Conservation (phyloP, 139 green algal species). For the Chlamydomonas sphaeroides region DNA sequence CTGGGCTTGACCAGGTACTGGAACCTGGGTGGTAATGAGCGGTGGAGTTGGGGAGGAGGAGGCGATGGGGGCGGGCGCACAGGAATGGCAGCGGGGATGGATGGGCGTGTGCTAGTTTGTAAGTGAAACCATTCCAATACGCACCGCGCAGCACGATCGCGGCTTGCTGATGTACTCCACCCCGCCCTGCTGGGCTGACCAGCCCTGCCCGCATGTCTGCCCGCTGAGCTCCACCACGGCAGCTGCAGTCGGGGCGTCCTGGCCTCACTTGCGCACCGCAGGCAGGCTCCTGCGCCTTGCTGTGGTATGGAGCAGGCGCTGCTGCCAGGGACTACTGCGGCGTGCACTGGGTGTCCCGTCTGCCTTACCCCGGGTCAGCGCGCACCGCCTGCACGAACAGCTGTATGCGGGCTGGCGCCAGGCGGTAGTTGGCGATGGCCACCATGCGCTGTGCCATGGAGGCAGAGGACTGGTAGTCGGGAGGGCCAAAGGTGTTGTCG, state of each 20-base stretch:
- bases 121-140: no score
- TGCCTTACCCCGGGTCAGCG: neutral
- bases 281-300: neutral
- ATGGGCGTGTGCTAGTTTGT: neutral
- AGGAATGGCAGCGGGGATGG: neutral
- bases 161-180: no score
- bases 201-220: neutral
- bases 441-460: neutral
- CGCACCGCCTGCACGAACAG: neutral
- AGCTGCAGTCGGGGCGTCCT: no score
- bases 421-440: neutral
- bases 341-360: neutral
- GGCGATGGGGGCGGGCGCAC: neutral
- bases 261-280: no score
- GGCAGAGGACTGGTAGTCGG: no score
- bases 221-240: no score
- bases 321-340: neutral
- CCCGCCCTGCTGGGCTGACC: no score
- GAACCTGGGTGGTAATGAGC: neutral
- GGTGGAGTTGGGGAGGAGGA: neutral
- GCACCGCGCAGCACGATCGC: no score
- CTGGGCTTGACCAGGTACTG: neutral
- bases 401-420: neutral
- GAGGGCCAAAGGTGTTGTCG: no score
- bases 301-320: no score